Evolutionary conservation across 495 filamentous ascomycete genomes (phyloP), one percentile per base, ranked within the genome.

Genomic region (Elasticomyces elasticus): DNA sequence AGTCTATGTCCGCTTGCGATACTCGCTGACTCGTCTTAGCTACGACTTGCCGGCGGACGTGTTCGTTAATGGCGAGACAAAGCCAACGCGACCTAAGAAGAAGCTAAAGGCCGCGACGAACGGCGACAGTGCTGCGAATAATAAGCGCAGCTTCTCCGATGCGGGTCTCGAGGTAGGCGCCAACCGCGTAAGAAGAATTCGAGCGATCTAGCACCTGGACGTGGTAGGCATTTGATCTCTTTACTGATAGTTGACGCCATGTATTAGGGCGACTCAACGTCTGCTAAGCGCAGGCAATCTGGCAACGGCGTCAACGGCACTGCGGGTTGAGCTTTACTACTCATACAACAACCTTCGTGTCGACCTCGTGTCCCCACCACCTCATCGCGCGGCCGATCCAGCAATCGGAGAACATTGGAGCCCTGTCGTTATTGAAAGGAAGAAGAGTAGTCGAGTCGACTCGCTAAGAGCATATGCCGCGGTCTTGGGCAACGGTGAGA

Each of bases 41-140:
- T 87, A 82, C 62, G 85, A 88, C 64, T 74, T 98, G 19, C 94
- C 92, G 19, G 80, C 83, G 49, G 89, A 98, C 67, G 82, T 97
- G 0, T 98, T 98, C 67, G 76, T 82, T 54, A 70, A 81, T 4
- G 89, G 89, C 55, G 92, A 98, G 68, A 66, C 51, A 2, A 56
- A 62, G 40, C 71, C 71, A 11, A 49, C 45, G 1, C 62, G 62
- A 26, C 33, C 61, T 54, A 52, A 60, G 37, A 68, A 66, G 56
- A 56, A 50, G 47, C 52, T 60, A 31, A 66, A 65, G 44, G 24
- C 55, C 13, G 20, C 49, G 5, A 33, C 40, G 35, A 51, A 49
- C 15, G 49, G 27, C 27, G 47, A n/a, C 19, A 40, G 43, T 19
- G 41, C 46, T 28, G 31, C 60, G 54, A 50, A 19, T 52, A 65